phyloP scores from a whole-genome alignment of 768 basidiomycete genomes.

The Crepidotus variabilis region DNA sequence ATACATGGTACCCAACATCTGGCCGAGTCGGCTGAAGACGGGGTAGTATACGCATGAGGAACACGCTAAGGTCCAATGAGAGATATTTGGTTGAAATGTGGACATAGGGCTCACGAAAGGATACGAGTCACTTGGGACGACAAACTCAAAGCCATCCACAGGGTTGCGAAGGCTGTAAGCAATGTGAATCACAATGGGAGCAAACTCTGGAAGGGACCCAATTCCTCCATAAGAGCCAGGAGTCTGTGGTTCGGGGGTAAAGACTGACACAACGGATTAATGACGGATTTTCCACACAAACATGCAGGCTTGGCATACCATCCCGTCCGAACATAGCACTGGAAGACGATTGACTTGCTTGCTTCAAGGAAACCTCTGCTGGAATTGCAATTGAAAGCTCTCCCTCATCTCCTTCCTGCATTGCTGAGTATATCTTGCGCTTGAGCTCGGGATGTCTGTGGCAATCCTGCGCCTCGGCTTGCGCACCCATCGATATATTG shows the following conservation, averaged over 20 bases:
- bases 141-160: slow-evolving; percentile 81
- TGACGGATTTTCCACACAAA: neutral
- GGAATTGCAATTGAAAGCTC: slow-evolving; percentile 90
- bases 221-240: slow-evolving; percentile 36
- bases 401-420: slow-evolving; percentile 91
- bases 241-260: slow-evolving; percentile 83
- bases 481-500: slow-evolving; percentile 52
- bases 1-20: slow-evolving; percentile 98
- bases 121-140: slow-evolving; percentile 75
- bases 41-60: slow-evolving; percentile 89
- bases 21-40: slow-evolving; percentile 86
- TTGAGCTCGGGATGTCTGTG: slow-evolving; percentile 92
- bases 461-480: slow-evolving; percentile 64
- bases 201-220: slow-evolving; percentile 54
- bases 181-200: slow-evolving; percentile 72
- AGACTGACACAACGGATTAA: slow-evolving; percentile 35
- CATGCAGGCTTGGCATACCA: slow-evolving; percentile 16
- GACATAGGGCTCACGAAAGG: slow-evolving; percentile 63
- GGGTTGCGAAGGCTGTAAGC: slow-evolving; percentile 81
- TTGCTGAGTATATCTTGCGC: slow-evolving; percentile 84
- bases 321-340: slow-evolving; percentile 51
- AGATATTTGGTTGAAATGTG: neutral
- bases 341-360: slow-evolving; percentile 43
- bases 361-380: slow-evolving; percentile 62
- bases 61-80: slow-evolving; percentile 53